Base-by-base conservation (phyloP, 164 flowering plant genomes). In the Vitis rotundifolia region DNA sequence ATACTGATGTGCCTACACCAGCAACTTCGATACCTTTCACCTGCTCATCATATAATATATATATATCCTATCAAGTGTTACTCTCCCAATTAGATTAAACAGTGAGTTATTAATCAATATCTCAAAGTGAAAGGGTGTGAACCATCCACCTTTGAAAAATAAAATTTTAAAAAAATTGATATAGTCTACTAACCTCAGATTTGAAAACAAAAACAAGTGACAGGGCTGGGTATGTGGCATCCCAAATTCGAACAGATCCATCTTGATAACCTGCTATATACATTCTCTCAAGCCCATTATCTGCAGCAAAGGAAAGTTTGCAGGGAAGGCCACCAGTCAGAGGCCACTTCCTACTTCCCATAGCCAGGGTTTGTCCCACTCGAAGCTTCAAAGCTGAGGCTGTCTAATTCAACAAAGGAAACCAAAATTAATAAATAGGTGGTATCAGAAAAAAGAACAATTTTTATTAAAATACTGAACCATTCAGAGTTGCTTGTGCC, bases 211-310 rank as follows among this genome's bases (percentile, higher is more conserved):
- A 76, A 22, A 89, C 65, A 65, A 77, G 89, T 62, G 85, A 73
- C 15, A 91, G 73, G 66, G 84, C 75, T 71, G 96, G 89, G 77
- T 68, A 76, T 73, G 94, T 88, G 49, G 93, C 92, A 86, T 94
- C 90, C 98, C 98, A 91, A 60, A 91, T 72, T 69, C 90, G 80
- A 64, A 89, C 85, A 64, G 97, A 87, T 72, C 97, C 98, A 85
- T 94, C 92, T 59, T 83, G 76, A 76, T 91, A 94, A 75, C 98
- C 97, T 50, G 87, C 86, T 57, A 89, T 69, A 74, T 77, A 94
- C 19, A 94, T 12, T 73, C 82, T 85, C 77, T 82, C 82, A 65
- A 86, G 73, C 57, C 54, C 71, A 62, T 75, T 64, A 65, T 74
- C 80, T 62, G 82, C 87, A 44, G 82, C 66, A 56, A 67, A 65